phyloP scores from a whole-genome alignment of 352 stramenopile species.

The Phytopythium chamaehyphon region DNA sequence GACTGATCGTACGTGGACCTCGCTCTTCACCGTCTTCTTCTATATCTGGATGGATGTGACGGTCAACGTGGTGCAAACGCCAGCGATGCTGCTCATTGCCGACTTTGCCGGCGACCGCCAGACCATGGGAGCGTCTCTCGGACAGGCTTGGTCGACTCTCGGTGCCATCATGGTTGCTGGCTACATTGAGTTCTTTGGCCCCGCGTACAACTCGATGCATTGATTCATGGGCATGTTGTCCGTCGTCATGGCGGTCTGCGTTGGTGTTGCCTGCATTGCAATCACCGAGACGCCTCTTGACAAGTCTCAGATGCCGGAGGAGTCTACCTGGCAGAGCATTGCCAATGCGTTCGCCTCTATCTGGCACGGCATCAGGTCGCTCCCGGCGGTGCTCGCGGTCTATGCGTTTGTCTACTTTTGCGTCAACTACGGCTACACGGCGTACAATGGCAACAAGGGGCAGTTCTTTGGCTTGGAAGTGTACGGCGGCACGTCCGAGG shows the following conservation, averaged over 20 bases:
- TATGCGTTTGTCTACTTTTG: slow-evolving; percentile 22
- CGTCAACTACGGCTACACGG: slow-evolving; percentile 25
- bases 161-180: slow-evolving; percentile 36
- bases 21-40: slow-evolving; percentile 24
- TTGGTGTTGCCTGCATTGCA: slow-evolving; percentile 21
- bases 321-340: slow-evolving; percentile 14
- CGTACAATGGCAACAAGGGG: slow-evolving; percentile 27
- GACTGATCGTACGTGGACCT: slow-evolving; percentile 2
- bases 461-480: slow-evolving; percentile 33
- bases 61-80: slow-evolving; percentile 26
- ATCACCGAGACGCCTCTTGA: slow-evolving; percentile 32
- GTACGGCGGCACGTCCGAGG: slow-evolving; percentile 18
- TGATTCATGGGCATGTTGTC: slow-evolving; percentile 51
- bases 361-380: slow-evolving; percentile 13
- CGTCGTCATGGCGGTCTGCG: slow-evolving; percentile 26
- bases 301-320: slow-evolving; percentile 14
- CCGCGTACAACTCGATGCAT: slow-evolving; percentile 31
- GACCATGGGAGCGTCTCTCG: slow-evolving; percentile 36
- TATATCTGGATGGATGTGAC: slow-evolving; percentile 15
- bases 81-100: slow-evolving; percentile 41
- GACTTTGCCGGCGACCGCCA: slow-evolving; percentile 57
- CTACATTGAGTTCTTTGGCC: slow-evolving; percentile 46
- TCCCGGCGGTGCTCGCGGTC: slow-evolving; percentile 11
- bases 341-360: slow-evolving; percentile 16
- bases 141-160: slow-evolving; percentile 32